Conservation (phyloP, 345 rosid genomes). For the Aegle marmelos region DNA sequence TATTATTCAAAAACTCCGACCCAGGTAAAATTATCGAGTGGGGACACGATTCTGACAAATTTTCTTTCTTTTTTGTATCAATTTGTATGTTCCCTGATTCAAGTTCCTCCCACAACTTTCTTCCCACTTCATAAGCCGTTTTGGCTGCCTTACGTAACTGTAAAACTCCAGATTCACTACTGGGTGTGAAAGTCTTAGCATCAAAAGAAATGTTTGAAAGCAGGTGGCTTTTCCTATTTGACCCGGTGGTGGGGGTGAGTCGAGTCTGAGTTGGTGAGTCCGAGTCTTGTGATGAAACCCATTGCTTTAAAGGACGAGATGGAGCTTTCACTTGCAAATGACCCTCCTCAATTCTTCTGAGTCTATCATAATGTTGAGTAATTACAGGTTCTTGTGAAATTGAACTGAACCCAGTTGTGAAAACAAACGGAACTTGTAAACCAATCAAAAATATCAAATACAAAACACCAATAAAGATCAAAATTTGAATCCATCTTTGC, state of each 20-base stretch:
- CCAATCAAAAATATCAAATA: conserved; percentile 55
- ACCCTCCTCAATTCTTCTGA: conserved; percentile 48
- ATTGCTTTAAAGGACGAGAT: conserved; percentile 46
- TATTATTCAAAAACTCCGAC: conserved; percentile 47
- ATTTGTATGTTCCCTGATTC: conserved; percentile 39
- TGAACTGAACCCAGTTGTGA: conserved; percentile 45
- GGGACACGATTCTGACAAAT: conserved; percentile 54
- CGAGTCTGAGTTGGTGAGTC: conserved; percentile 28
- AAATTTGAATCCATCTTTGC: conserved; percentile 68
- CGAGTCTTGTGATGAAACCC: conserved; percentile 39
- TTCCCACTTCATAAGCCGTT: conserved; percentile 72
- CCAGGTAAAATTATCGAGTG: conserved; percentile 60
- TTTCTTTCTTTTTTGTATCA: conserved; percentile 14
- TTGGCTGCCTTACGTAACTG: conserved; percentile 76
- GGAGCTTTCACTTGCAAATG: conserved; percentile 45
- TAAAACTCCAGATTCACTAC: conserved; percentile 53
- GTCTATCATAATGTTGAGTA: conserved; percentile 35
- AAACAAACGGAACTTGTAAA: conserved; percentile 77
- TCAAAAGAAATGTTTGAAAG: conserved; percentile 60
- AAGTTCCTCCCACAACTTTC: conserved; percentile 66
- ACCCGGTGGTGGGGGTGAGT: not conserved
- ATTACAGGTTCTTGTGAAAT: conserved; percentile 43
- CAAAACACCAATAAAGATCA: conserved; percentile 49
- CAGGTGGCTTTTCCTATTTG: conserved; percentile 11
- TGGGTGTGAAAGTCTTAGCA: conserved; percentile 48